These are phyloP conservation scores for Posidonia australis DNA, from an alignment of 106 monocot species.

Conservation along the genomic window DNA sequence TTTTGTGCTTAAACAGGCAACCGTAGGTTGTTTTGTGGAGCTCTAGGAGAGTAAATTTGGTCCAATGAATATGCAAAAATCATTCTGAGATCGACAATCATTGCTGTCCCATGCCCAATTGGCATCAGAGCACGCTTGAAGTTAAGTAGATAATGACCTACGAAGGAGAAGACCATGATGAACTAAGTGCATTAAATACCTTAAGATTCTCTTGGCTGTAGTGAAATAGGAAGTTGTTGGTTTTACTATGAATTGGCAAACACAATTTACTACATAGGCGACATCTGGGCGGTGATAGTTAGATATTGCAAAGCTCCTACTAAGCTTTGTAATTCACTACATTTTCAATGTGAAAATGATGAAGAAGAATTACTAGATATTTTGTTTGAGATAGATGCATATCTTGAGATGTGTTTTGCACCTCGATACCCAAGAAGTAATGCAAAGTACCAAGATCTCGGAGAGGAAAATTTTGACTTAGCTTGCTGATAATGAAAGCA, in stretches of 20 bases:
- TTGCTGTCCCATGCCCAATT: background rate
- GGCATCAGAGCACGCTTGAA: background rate
- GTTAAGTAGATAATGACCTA: background rate
- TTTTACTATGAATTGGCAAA: background rate
- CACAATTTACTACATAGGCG: background rate
- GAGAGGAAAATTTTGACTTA: background rate
- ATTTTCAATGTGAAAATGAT: too few relatives aligned
- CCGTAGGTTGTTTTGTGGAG: too few relatives aligned
- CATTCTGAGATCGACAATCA: background rate
- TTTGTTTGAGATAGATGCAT: too few relatives aligned
- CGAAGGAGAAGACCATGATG: background rate
- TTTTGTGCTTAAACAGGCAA: too few relatives aligned
- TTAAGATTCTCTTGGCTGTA: background rate
- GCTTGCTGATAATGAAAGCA: background rate
- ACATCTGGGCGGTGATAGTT: too few relatives aligned
- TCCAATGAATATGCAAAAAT: slow-evolving; percentile 10
- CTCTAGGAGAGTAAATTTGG: background rate
- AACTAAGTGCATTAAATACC: background rate
- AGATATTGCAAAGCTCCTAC: too few relatives aligned
- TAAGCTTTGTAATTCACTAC: too few relatives aligned
- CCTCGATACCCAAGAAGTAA: slow-evolving; percentile 1
- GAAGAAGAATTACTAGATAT: too few relatives aligned
- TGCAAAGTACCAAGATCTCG: background rate
- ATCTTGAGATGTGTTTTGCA: background rate
- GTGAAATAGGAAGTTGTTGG: background rate